Conservation (phyloP, 2,329 filamentous ascomycete species). For the Monosporascus sp. region DNA sequence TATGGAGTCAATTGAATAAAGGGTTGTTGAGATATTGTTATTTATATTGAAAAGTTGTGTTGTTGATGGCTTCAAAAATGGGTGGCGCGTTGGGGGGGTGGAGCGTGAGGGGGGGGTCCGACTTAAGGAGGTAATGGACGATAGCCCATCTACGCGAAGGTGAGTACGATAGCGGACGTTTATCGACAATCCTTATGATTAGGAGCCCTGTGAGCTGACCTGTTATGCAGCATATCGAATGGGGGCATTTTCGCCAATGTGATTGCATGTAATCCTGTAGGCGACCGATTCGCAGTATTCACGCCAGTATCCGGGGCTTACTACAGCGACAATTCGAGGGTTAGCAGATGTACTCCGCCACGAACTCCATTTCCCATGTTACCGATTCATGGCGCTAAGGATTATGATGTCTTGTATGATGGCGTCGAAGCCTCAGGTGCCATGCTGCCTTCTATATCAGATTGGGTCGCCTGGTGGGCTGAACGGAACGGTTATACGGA, state of each 20-base stretch:
- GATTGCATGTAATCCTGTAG: constrained; percentile 38
- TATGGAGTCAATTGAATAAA: too few relatives aligned
- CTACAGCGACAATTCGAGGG: constrained; percentile 35
- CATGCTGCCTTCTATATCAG: constrained; percentile 32
- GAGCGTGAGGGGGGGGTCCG: too few relatives aligned
- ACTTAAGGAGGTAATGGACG: constrained; percentile 24
- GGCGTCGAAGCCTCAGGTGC: constrained; percentile 39
- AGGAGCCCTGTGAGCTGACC: background rate
- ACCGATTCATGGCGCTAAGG: constrained; percentile 40
- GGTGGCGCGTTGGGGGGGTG: too few relatives aligned
- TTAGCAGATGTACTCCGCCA: constrained; percentile 31
- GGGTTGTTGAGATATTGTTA: too few relatives aligned
- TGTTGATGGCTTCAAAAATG: too few relatives aligned
- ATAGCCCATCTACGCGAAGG: constrained; percentile 39
- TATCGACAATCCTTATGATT: background rate
- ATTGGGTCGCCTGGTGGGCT: constrained; percentile 38
- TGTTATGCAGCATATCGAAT: constrained; percentile 32
- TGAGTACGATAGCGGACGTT: constrained; percentile 5
- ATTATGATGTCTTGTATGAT: constrained; percentile 36
- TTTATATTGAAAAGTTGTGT: too few relatives aligned
- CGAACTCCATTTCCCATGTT: constrained; percentile 35
- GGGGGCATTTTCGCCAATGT: constrained; percentile 43
- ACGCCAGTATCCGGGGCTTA: constrained; percentile 40
- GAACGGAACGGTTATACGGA: constrained; percentile 33
- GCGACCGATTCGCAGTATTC: constrained; percentile 38